Conservation (phyloP, 306 rosid species). For the Sesbania bispinosa region DNA sequence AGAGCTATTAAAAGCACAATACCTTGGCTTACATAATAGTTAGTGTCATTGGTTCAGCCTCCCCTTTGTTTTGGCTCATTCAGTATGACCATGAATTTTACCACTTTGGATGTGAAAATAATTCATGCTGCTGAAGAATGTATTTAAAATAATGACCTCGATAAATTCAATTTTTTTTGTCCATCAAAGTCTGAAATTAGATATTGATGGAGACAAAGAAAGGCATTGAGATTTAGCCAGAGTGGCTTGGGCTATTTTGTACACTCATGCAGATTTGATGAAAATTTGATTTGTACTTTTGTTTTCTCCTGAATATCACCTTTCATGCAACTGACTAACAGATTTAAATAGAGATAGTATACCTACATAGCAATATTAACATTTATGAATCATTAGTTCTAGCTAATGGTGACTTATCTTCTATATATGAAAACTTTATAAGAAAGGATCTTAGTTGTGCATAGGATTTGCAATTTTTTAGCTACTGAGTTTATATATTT, state of each 20-base stretch:
- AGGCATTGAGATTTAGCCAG: background rate
- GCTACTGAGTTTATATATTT: conserved; percentile 23
- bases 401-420: background rate
- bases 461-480: background rate
- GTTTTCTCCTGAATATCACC: conserved; percentile 12
- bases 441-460: background rate
- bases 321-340: conserved; percentile 6
- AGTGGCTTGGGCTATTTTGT: conserved; percentile 7
- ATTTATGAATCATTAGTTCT: background rate
- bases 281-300: conserved; percentile 11
- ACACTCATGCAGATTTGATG: background rate
- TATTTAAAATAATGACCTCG: conserved; percentile 2
- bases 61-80: background rate
- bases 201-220: conserved; percentile 14
- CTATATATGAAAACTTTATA: background rate
- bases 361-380: background rate
- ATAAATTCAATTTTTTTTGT: background rate
- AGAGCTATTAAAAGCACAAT: background rate
- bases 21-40: background rate
- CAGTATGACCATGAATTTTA: conserved; percentile 7
- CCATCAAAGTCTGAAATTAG: conserved; percentile 11
- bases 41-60: background rate
- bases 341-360: background rate
- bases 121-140: conserved; percentile 12
- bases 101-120: conserved; percentile 17